These are phyloP conservation scores for Neobulgaria alba DNA, from an alignment of 2,329 filamentous ascomycete species.

Conservation along the genomic window DNA sequence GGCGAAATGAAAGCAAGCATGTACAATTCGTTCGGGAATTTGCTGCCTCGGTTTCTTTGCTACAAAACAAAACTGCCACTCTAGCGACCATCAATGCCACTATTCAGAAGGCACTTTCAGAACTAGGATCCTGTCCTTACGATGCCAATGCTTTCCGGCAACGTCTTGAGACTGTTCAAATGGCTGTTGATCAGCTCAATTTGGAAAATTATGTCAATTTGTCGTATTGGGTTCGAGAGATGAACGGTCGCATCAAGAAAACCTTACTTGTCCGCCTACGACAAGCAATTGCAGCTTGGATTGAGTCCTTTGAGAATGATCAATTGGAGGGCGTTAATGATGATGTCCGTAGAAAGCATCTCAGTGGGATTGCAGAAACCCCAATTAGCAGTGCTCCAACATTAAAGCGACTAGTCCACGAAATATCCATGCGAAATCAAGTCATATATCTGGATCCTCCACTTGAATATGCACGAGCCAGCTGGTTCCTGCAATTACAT, in stretches of 20 bases:
- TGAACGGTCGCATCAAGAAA: constrained; percentile 78
- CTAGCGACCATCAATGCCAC: constrained; percentile 73
- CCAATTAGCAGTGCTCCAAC: constrained; percentile 47
- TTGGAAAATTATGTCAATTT: constrained; percentile 94
- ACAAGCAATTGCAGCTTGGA: constrained; percentile 79
- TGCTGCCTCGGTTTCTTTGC: constrained; percentile 72
- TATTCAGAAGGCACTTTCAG: constrained; percentile 70
- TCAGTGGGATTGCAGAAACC: constrained; percentile 34
- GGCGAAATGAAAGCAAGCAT: constrained; percentile 76
- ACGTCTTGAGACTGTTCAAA: constrained; percentile 78
- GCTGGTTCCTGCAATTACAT: constrained; percentile 88
- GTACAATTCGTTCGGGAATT: constrained; percentile 96
- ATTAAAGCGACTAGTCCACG: constrained; percentile 70
- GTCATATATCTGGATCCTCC: constrained; percentile 95
- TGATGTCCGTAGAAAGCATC: constrained; percentile 44
- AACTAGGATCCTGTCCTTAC: constrained; percentile 80
- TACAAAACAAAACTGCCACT: constrained; percentile 80
- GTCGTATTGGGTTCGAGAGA: constrained; percentile 75
- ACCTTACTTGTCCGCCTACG: constrained; percentile 77
- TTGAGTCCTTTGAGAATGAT: constrained; percentile 67
- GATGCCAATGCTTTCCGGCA: constrained; percentile 69
- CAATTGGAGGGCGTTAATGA: constrained; percentile 34
- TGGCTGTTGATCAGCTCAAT: constrained; percentile 91
- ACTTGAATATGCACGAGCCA: constrained; percentile 81
- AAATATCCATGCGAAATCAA: constrained; percentile 96